Evolutionary conservation across 2,329 filamentous ascomycete genomes (phyloP).

Genomic region (Ophiocordyceps camponoti-leonardi): DNA sequence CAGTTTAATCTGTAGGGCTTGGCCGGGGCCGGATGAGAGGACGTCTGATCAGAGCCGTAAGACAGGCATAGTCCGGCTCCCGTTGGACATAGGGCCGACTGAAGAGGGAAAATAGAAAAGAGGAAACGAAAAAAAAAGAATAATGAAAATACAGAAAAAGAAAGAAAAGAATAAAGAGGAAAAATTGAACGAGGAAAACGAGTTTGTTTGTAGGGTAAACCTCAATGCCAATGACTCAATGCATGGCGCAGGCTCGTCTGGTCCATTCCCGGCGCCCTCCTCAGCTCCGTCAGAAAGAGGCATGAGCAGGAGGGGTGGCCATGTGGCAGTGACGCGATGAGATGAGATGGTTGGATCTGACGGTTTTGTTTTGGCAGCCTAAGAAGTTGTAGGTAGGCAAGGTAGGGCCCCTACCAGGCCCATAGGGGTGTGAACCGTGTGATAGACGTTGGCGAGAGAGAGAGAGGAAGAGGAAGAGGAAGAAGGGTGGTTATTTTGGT

Average conservation of each 20-base stretch:
- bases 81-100: not conserved
- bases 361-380: not conserved
- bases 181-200: not conserved
- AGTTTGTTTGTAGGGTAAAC: not conserved
- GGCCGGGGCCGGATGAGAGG: not conserved
- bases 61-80: not conserved
- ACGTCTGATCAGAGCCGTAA: not conserved
- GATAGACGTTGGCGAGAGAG: not conserved
- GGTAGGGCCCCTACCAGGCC: no score
- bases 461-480: not conserved
- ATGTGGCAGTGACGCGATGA: not conserved
- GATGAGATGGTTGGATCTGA: not conserved
- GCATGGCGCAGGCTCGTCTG: not conserved
- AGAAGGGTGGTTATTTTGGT: not conserved
- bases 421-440: no score
- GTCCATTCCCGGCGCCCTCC: not conserved
- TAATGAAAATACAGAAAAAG: no score
- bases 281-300: not conserved
- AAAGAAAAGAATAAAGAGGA: not conserved
- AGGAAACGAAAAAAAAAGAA: not conserved
- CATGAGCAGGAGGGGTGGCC: not conserved
- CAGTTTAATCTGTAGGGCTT: not conserved
- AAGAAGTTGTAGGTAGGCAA: no score
- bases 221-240: not conserved
- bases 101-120: not conserved